Evolutionary conservation across 1,284 basidiomycete genomes (phyloP), one percentile per base, ranked within the genome.

Genomic region (Austroboletus novae-zelandiae): DNA sequence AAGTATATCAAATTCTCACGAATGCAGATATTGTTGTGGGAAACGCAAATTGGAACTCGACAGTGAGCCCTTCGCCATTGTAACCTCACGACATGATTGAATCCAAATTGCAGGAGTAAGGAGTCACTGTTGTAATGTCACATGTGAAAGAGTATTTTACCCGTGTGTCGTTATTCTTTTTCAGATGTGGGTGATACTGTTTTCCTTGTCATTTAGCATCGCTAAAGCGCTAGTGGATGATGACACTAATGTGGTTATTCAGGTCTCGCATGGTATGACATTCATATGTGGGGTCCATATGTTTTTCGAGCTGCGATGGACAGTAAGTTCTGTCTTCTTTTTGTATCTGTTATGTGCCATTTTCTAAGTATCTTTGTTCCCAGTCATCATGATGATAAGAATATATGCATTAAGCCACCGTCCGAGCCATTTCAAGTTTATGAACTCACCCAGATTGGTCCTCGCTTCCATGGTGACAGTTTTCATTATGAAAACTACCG

Each of bases 301-400:
- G 18, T 53, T 10, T 62, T 51, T 49, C 44, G 47, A 18, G 2
- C 57, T 2, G 58, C 59, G 9, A 58, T 61, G 58, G 59, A 60
- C 32, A 39, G 59, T 61, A 47, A 2, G 57, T 56, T 25, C 47
- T 39, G 9, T 6, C 3, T 9, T 1, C n/a, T 7, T 20, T 41
- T 20, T 10, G 3, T 14, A 14, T 23, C 11, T 23, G 1, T 5
- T 6, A 20, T 39, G 8, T 6, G 31, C 9, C 31, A 32, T 1
- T 7, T 3, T 23, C 37, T 39, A 9, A 39, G 15, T 14, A 4
- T 4, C 14, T 32, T 32, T 20, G 6, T 27, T 31, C 36, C 6
- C 8, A 60, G 60, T 57, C 11, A 57, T 62, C 42, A 51, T 62
- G 57, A 62, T 60, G 43, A 60, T 40, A 41, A 59, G 58, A 35